Conservation (phyloP, 257 asterid species). For the Solanum dulcamara region DNA sequence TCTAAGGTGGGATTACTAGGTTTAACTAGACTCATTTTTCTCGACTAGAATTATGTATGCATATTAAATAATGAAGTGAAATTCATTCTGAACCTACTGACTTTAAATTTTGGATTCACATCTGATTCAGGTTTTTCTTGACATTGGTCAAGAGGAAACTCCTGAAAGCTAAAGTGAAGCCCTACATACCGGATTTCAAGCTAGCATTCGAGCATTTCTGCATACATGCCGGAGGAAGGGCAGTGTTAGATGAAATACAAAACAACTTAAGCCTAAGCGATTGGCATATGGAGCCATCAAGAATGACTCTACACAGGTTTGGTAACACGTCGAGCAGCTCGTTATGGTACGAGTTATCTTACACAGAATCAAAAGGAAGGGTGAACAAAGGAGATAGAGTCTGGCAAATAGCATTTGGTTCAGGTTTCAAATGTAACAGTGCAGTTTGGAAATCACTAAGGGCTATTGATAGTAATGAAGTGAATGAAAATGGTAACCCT, state of each 20-base stretch:
- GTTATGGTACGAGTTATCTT: constrained; percentile 46
- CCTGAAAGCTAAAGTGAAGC: constrained; percentile 14
- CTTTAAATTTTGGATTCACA: background rate
- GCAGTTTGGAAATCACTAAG: constrained; percentile 34
- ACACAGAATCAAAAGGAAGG: constrained; percentile 45
- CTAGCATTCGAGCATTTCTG: constrained; percentile 40
- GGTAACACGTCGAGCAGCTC: constrained; percentile 61
- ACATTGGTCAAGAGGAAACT: constrained; percentile 19
- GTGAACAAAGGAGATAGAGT: constrained; percentile 38
- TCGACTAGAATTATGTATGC: background rate
- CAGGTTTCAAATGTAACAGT: constrained; percentile 58
- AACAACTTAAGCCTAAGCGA: constrained; percentile 27
- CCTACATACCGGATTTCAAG: constrained; percentile 40
- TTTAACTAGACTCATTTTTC: background rate
- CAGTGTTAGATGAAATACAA: constrained; percentile 38
- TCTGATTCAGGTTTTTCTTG: constrained; percentile 13
- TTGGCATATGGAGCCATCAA: constrained; percentile 47
- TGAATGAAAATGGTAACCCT: constrained; percentile 19
- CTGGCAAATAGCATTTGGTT: constrained; percentile 59
- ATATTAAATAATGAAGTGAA: background rate
- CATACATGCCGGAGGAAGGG: constrained; percentile 48
- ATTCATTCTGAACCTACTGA: background rate
- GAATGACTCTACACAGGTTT: constrained; percentile 48
- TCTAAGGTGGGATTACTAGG: background rate
- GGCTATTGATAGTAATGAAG: constrained; percentile 6